Conservation (phyloP, 2,329 filamentous ascomycete species). For the Lanzia echinophila region DNA sequence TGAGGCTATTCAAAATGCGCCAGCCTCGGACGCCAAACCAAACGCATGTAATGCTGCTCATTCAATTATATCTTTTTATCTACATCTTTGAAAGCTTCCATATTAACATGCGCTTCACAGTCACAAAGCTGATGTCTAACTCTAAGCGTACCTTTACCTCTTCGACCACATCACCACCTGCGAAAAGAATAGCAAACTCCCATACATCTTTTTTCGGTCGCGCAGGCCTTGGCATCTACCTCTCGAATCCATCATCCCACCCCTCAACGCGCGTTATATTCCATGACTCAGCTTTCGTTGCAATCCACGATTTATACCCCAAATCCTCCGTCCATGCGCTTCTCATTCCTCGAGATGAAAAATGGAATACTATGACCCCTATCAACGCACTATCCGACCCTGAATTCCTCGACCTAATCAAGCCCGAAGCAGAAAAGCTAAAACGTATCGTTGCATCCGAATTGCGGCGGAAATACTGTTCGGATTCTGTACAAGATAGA, state of each 20-base stretch:
- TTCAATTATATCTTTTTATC: background rate
- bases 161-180: background rate
- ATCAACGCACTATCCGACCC: conserved; percentile 68
- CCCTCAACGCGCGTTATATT: conserved; percentile 55
- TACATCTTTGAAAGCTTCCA: background rate
- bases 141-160: background rate
- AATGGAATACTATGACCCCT: conserved; percentile 60
- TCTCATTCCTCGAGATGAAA: conserved; percentile 67
- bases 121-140: conserved; percentile 45
- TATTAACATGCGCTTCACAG: conserved; percentile 24
- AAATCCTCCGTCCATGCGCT: conserved; percentile 82
- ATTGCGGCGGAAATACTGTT: conserved; percentile 62
- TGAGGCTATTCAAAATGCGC: conserved; percentile 28
- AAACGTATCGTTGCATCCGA: conserved; percentile 64
- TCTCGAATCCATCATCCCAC: conserved; percentile 53
- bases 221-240: conserved; percentile 61
- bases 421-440: conserved; percentile 53
- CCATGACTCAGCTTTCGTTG: conserved; percentile 61
- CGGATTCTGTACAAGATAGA: conserved; percentile 55
- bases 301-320: conserved; percentile 77
- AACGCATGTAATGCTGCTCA: conserved; percentile 38
- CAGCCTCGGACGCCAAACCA: conserved; percentile 16
- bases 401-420: conserved; percentile 60
- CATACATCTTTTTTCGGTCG: conserved; percentile 37
- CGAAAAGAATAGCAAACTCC: conserved; percentile 11